phyloP scores from a whole-genome alignment of 768 basidiomycete species.

The Termitomyces sp. region DNA sequence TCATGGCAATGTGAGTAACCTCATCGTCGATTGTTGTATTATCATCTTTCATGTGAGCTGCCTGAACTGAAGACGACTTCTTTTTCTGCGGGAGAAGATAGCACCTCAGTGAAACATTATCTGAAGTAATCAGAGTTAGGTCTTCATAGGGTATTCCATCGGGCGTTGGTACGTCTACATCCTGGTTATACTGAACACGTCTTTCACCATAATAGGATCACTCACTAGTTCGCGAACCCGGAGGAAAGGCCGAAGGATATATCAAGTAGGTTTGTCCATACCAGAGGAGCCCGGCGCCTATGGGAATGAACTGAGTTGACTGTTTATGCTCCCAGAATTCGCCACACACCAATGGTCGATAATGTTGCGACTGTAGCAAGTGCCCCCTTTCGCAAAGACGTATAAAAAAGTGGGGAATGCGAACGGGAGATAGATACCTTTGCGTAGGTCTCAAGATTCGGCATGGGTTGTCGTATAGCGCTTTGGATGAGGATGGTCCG shows the following conservation, averaged over 20 bases:
- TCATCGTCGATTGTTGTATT: slow-evolving; percentile 51
- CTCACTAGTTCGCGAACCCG: slow-evolving; percentile 73
- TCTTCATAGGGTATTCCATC: slow-evolving; percentile 70
- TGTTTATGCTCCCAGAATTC: neutral
- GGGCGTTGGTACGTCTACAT: slow-evolving; percentile 66
- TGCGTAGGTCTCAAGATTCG: slow-evolving; percentile 41
- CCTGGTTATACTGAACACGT: neutral
- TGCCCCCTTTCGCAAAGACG: slow-evolving; percentile 33
- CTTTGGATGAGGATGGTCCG: too few relatives aligned
- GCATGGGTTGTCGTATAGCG: slow-evolving; percentile 16
- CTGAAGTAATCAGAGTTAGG: slow-evolving; percentile 64
- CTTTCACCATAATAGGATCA: slow-evolving; percentile 6
- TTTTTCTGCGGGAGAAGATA: slow-evolving; percentile 71
- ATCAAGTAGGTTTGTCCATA: slow-evolving; percentile 87
- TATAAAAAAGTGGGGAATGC: neutral
- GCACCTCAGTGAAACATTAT: slow-evolving; percentile 65
- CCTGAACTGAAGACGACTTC: slow-evolving; percentile 25
- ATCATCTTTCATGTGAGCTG: slow-evolving; percentile 27
- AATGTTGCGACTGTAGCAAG: slow-evolving; percentile 52
- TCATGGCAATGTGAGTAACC: slow-evolving; percentile 23
- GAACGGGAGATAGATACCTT: slow-evolving; percentile 28
- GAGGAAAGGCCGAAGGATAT: slow-evolving; percentile 78
- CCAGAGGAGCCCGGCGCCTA: slow-evolving; percentile 73
- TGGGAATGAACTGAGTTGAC: neutral
- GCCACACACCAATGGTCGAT: slow-evolving; percentile 46